phyloP scores from a whole-genome alignment of 139 green algal species.

The Klebsormidium nitens region DNA sequence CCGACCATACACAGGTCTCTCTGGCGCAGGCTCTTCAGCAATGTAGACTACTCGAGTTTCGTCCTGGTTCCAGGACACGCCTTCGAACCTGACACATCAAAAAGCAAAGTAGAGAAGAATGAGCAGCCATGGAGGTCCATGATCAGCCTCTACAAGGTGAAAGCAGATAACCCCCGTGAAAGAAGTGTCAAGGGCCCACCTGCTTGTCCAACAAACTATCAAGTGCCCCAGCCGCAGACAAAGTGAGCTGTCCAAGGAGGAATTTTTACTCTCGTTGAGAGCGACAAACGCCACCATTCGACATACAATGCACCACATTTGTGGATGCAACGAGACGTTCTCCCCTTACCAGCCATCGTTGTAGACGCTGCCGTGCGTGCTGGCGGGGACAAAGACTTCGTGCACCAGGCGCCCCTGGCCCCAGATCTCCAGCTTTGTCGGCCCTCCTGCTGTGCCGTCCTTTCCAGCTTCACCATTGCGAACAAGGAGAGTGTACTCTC shows the following conservation, averaged over 20 bases:
- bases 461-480: slow-evolving; percentile 5
- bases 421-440: slow-evolving; percentile 63
- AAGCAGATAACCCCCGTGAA: no score
- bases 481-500: slow-evolving; percentile 29
- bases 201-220: no score
- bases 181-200: no score
- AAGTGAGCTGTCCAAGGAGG: no score
- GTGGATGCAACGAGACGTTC: no score
- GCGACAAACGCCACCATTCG: no score
- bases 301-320: no score
- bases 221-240: no score
- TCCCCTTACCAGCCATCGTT: slow-evolving; percentile 73
- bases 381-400: slow-evolving; percentile 55
- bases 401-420: slow-evolving; percentile 46
- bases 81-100: slow-evolving; percentile 55
- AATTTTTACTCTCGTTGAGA: no score
- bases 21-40: slow-evolving; percentile 56
- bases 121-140: no score
- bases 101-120: no score
- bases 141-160: no score
- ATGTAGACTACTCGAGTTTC: slow-evolving; percentile 71
- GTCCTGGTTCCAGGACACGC: slow-evolving; percentile 65
- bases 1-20: slow-evolving; percentile 22
- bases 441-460: background rate
- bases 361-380: slow-evolving; percentile 67